These are phyloP conservation scores for Phytopythium oedochilum DNA, from an alignment of 352 stramenopile species.

Conservation along the genomic window DNA sequence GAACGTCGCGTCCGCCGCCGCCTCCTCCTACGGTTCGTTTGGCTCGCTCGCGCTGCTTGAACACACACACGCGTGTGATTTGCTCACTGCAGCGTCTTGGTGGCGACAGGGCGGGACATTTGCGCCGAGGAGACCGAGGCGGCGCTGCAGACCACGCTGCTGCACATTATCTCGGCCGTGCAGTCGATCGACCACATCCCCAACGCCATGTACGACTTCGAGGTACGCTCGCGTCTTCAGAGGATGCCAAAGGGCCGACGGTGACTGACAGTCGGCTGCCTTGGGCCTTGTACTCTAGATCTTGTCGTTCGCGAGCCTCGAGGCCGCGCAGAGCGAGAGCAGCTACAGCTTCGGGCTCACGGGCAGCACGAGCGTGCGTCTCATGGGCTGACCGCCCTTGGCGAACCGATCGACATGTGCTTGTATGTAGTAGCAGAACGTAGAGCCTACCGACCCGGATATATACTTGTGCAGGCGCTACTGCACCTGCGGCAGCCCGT, in stretches of 20 bases:
- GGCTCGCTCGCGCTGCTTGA: too few relatives aligned
- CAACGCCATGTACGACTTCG: constrained; percentile 82
- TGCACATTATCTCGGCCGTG: constrained; percentile 72
- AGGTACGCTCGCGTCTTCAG: constrained; percentile 32
- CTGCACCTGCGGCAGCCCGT: constrained; percentile 35
- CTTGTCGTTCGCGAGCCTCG: constrained; percentile 39
- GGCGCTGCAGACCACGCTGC: constrained; percentile 57
- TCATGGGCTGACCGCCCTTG: constrained; percentile 32
- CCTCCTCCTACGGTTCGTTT: constrained; percentile 36
- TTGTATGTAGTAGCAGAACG: constrained; percentile 6
- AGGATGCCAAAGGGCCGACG: too few relatives aligned
- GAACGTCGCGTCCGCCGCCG: constrained; percentile 40
- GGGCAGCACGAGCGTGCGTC: constrained; percentile 29
- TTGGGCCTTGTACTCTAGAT: too few relatives aligned
- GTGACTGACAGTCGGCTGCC: neutral
- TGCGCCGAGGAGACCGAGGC: constrained; percentile 54
- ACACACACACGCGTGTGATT: too few relatives aligned
- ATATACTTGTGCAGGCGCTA: too few relatives aligned
- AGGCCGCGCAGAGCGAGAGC: constrained; percentile 39
- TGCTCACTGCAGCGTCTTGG: neutral
- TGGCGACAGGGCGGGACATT: constrained; percentile 37
- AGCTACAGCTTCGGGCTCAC: constrained; percentile 26
- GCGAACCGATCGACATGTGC: too few relatives aligned
- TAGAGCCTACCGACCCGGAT: too few relatives aligned
- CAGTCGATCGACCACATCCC: constrained; percentile 80